Evolutionary conservation across 441 rosid species (phyloP), one percentile per base, ranked within the genome.

Genomic region (Melastoma candidum): DNA sequence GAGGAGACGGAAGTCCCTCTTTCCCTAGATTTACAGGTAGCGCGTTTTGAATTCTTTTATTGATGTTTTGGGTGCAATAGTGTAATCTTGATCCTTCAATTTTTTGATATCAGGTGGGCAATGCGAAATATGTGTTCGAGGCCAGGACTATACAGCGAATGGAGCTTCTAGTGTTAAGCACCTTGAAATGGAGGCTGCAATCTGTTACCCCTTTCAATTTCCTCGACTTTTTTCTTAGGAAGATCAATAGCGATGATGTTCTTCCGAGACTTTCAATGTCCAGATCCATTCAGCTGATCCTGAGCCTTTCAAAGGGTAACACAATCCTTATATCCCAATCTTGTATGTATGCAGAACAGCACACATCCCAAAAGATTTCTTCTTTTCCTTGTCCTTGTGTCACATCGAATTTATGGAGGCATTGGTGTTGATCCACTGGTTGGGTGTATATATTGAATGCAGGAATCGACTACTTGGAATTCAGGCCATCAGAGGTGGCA

Each of bases 401-500:
- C 56, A 48, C 3, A 68, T 54, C 66, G 29, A 17, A 53, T 47
- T 54, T 44, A 47, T 48, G 48, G 51, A 39, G 60, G 57, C 62
- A 57, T 41, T 53, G 25, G 45, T 5, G 26, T 44, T 11, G 2
- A 55, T 41, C 63, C 74, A 59, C 67, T 67, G 45, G 41, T 46
- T 67, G 48, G 72, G 66, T 72, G 72, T 71, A 71, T 70, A 77
- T 60, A 65, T 58, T 75, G 29, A 68, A 62, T 74, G 79, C 84
- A 84, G 93, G 74, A 62, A 71, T 76, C 64, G 78, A 84, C 63
- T 74, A 81, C 58, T 70, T 81, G 77, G 88, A 77, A 68, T 84
- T 75, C 72, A 81, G 73, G 78, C 81, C 93, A 48, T 84, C 88
- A 39, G 93, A 79, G 61, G 63, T 84, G 44, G 88, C 93, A 71